Percentiles rank a stretch among this genome's conserved stretches.
Evolutionary conservation across 306 rosid species (phyloP).

Genomic region (Cucurbita maxima): DNA sequence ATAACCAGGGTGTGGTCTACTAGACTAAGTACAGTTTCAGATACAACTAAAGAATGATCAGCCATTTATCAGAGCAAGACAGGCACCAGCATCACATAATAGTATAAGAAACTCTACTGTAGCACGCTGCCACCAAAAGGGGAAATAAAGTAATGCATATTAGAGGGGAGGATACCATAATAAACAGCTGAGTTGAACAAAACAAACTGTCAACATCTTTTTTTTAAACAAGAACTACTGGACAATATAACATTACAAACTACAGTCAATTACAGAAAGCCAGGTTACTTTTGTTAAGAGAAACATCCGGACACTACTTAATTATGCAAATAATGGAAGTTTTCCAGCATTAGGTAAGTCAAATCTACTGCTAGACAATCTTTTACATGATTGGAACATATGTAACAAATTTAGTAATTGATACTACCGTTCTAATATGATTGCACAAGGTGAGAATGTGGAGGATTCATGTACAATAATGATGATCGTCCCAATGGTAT

Average conservation of each 20-base stretch:
- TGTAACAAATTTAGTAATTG: background rate
- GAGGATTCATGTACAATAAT: background rate
- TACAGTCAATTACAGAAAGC: background rate
- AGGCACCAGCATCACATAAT: constrained; percentile 1
- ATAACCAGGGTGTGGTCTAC: constrained; percentile 43
- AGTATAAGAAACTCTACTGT: background rate
- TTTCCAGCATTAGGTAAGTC: background rate
- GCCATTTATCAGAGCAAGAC: constrained; percentile 39
- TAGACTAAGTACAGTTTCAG: constrained; percentile 25
- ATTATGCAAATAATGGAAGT: background rate
- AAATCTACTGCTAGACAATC: background rate
- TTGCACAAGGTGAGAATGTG: background rate
- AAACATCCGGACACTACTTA: background rate
- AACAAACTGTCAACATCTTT: background rate
- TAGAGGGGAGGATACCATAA: background rate
- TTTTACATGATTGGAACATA: background rate
- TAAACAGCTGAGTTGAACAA: background rate
- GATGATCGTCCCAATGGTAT: background rate
- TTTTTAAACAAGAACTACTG: background rate
- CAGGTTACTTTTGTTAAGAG: background rate
- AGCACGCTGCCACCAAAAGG: background rate
- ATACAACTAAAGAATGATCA: constrained; percentile 38
- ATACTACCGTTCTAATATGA: background rate
- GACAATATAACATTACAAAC: background rate
- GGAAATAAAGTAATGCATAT: background rate